Conservation (phyloP, 2,329 filamentous ascomycete genomes). For the Fusarium paranaense region DNA sequence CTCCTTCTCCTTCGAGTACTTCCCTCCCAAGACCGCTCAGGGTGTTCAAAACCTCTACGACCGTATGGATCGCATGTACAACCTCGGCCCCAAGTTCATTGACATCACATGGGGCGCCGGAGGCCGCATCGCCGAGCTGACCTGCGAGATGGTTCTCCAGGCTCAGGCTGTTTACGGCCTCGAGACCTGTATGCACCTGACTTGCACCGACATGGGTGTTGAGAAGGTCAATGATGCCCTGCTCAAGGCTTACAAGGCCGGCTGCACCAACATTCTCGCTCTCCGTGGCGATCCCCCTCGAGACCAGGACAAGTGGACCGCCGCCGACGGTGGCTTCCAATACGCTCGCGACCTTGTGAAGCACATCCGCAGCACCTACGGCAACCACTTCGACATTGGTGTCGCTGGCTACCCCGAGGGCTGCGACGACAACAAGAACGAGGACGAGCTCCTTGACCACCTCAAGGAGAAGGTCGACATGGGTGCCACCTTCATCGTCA, state of each 20-base stretch:
- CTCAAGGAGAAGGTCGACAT: slow-evolving; percentile 97
- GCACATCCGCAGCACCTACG: slow-evolving; percentile 81
- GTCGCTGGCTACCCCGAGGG: slow-evolving; percentile 98
- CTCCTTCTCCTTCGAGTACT: slow-evolving; percentile 99
- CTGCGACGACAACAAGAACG: slow-evolving; percentile 90
- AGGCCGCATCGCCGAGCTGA: slow-evolving; percentile 89
- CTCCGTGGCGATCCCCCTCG: slow-evolving; percentile 92
- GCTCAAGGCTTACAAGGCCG: slow-evolving; percentile 88
- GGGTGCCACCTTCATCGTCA: slow-evolving; percentile 93
- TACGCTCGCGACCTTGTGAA: slow-evolving; percentile 93
- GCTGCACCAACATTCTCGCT: slow-evolving; percentile 97
- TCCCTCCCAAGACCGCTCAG: slow-evolving; percentile 96
- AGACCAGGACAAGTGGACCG: slow-evolving; percentile 94
- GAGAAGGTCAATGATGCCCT: slow-evolving; percentile 92
- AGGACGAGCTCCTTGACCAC: slow-evolving; percentile 87
- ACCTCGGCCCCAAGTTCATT: slow-evolving; percentile 93
- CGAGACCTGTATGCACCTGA: slow-evolving; percentile 99
- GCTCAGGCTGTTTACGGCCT: slow-evolving; percentile 95
- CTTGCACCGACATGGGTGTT: slow-evolving; percentile 96
- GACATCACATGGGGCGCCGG: slow-evolving; percentile 99
- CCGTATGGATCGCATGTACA: slow-evolving; percentile 99
- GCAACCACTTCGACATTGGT: slow-evolving; percentile 89
- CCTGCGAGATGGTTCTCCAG: slow-evolving; percentile 96
- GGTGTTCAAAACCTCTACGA: slow-evolving; percentile 99
- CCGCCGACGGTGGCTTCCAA: slow-evolving; percentile 85